Percentiles rank a stretch among this genome's conserved stretches.
phyloP scores from a whole-genome alignment of 2,329 filamentous ascomycete species.

The Pseudogymnoascus sp. region DNA sequence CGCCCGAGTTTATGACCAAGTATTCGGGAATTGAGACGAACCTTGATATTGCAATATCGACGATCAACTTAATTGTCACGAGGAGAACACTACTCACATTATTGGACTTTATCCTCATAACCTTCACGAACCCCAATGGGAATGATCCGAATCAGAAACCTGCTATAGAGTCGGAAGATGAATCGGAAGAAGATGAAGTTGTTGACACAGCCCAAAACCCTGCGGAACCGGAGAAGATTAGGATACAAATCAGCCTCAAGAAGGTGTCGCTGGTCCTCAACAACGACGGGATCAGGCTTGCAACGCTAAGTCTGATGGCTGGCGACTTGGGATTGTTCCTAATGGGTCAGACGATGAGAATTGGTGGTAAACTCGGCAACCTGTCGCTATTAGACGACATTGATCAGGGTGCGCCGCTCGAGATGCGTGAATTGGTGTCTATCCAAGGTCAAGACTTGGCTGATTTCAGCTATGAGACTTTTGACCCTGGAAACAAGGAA shows the following conservation, averaged over 20 bases:
- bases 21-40: constrained; percentile 94
- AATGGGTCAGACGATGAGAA: constrained; percentile 75
- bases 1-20: constrained; percentile 84
- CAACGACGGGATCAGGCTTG: constrained; percentile 91
- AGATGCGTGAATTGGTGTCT: constrained; percentile 77
- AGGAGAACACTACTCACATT: constrained; percentile 85
- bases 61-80: constrained; percentile 92
- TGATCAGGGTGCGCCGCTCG: constrained; percentile 76
- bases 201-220: constrained; percentile 26
- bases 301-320: constrained; percentile 85
- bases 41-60: constrained; percentile 82
- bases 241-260: constrained; percentile 88
- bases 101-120: constrained; percentile 87
- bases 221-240: constrained; percentile 49
- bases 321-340: constrained; percentile 88
- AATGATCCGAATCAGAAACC: constrained; percentile 35
- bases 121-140: constrained; percentile 65
- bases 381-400: constrained; percentile 87
- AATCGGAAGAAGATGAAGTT: constrained; percentile 27
- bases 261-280: constrained; percentile 92
- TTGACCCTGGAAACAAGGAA: constrained; percentile 61
- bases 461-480: constrained; percentile 96
- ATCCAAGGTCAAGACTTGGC: constrained; percentile 94
- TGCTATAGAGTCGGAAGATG: constrained; percentile 28
- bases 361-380: constrained; percentile 80